Percentiles rank a stretch among this genome's conserved stretches.
Evolutionary conservation across 345 rosid genomes (phyloP).

Genomic region (Eucalyptus shirleyi): DNA sequence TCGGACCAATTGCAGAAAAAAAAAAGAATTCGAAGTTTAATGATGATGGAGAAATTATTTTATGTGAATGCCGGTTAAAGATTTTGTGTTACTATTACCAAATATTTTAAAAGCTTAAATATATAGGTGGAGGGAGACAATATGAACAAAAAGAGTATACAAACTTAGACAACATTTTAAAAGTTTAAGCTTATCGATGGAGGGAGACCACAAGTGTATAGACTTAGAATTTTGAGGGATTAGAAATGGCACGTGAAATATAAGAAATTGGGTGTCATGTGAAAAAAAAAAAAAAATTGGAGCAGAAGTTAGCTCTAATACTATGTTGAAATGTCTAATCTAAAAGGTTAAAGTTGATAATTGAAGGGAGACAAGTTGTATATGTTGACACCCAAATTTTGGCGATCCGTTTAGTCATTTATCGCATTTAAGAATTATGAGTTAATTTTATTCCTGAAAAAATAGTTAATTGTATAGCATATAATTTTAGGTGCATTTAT

Average conservation of each 20-base stretch:
- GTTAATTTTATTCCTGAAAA: too few relatives aligned
- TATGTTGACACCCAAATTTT: too few relatives aligned
- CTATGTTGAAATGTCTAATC: background rate
- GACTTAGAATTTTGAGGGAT: background rate
- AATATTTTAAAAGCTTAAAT: background rate
- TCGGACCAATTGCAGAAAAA: background rate
- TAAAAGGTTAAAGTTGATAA: background rate
- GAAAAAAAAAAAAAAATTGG: background rate
- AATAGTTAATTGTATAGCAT: too few relatives aligned
- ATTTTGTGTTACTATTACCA: background rate
- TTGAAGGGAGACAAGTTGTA: background rate
- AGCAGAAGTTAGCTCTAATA: background rate
- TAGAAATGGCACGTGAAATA: background rate
- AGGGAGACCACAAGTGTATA: background rate
- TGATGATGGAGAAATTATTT: background rate
- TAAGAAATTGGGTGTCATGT: background rate
- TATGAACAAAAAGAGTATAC: background rate
- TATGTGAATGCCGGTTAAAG: background rate
- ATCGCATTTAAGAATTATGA: too few relatives aligned
- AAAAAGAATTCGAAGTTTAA: background rate
- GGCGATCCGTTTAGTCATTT: too few relatives aligned
- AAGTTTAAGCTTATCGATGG: background rate
- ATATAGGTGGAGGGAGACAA: background rate
- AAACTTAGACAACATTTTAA: too few relatives aligned
- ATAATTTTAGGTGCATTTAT: too few relatives aligned